phyloP scores from a whole-genome alignment of 2,329 filamentous ascomycete species.

The Penicillium polonicum region DNA sequence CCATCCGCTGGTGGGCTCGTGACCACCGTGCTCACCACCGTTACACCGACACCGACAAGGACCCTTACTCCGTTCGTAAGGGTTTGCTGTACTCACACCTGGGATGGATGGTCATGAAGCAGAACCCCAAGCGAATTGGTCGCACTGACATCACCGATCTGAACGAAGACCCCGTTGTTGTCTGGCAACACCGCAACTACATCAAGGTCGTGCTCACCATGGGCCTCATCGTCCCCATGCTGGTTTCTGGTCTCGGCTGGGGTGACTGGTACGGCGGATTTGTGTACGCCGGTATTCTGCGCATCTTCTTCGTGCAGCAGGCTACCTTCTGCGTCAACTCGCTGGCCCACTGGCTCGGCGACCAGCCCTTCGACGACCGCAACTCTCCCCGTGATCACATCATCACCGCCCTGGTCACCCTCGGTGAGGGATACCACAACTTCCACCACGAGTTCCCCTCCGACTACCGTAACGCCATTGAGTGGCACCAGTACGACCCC shows the following conservation, averaged over 20 bases:
- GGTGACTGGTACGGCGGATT: constrained; percentile 79
- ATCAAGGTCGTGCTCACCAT: constrained; percentile 75
- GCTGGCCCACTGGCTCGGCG: constrained; percentile 84
- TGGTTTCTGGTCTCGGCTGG: constrained; percentile 76
- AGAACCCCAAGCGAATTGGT: constrained; percentile 85
- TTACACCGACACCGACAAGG: constrained; percentile 90
- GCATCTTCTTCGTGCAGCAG: constrained; percentile 87
- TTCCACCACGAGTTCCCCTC: constrained; percentile 95
- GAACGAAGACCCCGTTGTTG: constrained; percentile 79
- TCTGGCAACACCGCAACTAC: constrained; percentile 87
- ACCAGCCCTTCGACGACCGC: constrained; percentile 89
- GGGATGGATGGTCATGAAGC: constrained; percentile 91
- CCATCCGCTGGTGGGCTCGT: constrained; percentile 84
- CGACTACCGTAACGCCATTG: constrained; percentile 87
- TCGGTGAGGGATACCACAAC: constrained; percentile 91
- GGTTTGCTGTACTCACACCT: constrained; percentile 80
- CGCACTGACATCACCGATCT: constrained; percentile 85
- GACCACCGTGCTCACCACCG: constrained; percentile 86
- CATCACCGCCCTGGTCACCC: constrained; percentile 79
- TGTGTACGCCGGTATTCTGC: constrained; percentile 80
- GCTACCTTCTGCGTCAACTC: constrained; percentile 94
- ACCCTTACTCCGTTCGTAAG: constrained; percentile 88
- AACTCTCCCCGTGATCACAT: constrained; percentile 88
- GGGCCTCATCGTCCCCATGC: constrained; percentile 71
- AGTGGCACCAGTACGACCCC: constrained; percentile 89